Evolutionary conservation across 208 protist genomes (phyloP).

Genomic region (Trypanosoma melophagium): DNA sequence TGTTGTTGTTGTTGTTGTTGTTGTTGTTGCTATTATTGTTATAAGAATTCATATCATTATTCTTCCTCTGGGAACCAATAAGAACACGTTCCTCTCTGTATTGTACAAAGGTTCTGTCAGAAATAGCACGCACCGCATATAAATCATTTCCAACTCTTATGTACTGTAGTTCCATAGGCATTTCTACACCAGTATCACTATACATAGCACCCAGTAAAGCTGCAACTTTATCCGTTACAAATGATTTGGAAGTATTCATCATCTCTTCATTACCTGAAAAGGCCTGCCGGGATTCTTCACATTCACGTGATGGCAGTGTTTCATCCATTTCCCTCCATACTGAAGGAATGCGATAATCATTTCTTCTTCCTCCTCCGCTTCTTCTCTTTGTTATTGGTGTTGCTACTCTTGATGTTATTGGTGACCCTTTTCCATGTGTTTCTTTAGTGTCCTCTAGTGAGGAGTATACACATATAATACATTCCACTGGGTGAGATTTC

Average conservation of each 20-base stretch:
- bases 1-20: background rate
- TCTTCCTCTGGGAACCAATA: background rate
- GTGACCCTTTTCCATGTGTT: background rate
- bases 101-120: slow-evolving; percentile 68
- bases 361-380: no score
- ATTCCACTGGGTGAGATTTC: background rate
- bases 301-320: no score
- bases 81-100: slow-evolving; percentile 63
- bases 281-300: background rate
- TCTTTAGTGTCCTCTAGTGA: background rate
- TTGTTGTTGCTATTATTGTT: background rate
- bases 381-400: background rate
- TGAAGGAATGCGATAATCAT: background rate
- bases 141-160: slow-evolving; percentile 65
- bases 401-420: background rate
- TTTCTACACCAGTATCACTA: slow-evolving; percentile 33
- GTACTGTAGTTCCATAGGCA: slow-evolving; percentile 56
- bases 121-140: slow-evolving; percentile 63
- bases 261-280: no score
- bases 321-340: background rate
- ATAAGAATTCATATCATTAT: background rate
- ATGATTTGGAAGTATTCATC: no score
- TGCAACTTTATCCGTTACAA: no score
- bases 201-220: background rate
- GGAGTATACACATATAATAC: slow-evolving; percentile 14